phyloP scores from a whole-genome alignment of 495 filamentous ascomycete genomes.

The Xylaria nigripes region DNA sequence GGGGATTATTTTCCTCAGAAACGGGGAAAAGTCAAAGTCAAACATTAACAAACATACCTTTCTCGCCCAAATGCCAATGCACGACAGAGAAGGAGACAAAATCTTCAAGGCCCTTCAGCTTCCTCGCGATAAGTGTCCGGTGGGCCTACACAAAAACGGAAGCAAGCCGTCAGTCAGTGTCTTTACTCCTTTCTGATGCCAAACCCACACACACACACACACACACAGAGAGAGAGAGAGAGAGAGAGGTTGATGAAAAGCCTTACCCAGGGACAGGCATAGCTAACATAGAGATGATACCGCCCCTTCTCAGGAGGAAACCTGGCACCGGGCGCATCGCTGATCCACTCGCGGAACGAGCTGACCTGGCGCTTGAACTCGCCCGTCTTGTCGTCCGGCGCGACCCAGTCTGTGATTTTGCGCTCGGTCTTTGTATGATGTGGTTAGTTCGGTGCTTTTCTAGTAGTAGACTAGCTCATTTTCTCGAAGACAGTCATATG shows the following conservation, averaged over 20 bases:
- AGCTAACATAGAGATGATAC: conserved; percentile 70
- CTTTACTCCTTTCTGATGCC: no score
- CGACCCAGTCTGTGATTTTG: conserved; percentile 79
- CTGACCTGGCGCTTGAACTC: conserved; percentile 81
- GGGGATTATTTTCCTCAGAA: not conserved
- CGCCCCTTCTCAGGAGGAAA: conserved; percentile 68
- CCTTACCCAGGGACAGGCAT: conserved; percentile 68
- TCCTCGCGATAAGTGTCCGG: conserved; percentile 62
- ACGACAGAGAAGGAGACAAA: conserved; percentile 62
- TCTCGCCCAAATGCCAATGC: conserved; percentile 56
- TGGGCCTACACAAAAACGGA: conserved; percentile 52
- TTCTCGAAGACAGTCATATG: no score
- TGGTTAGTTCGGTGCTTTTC: no score
- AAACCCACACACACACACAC: no score
- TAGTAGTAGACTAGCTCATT: no score
- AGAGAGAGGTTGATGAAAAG: not conserved
- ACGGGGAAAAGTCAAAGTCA: not conserved
- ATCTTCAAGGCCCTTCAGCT: conserved; percentile 71
- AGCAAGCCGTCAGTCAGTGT: no score
- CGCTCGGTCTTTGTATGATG: conserved; percentile 5
- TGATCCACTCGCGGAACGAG: conserved; percentile 65
- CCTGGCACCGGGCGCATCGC: conserved; percentile 44
- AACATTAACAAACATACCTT: conserved; percentile 23
- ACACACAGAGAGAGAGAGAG: no score
- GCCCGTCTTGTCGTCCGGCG: conserved; percentile 62